phyloP scores from a whole-genome alignment of 805 yeast species.

The Saccharomycopsis vini region DNA sequence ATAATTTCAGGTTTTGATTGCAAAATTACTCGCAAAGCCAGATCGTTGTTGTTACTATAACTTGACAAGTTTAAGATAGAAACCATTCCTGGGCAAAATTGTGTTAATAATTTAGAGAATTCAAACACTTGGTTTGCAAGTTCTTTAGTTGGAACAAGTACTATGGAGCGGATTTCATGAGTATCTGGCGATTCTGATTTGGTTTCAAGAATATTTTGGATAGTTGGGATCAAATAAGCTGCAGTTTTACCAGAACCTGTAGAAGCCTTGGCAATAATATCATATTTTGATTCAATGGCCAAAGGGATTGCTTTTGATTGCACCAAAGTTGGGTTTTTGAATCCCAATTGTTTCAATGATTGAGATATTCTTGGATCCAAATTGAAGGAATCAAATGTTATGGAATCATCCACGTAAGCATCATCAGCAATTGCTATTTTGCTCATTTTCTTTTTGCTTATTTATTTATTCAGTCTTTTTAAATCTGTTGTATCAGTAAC shows the following conservation, averaged over 20 bases:
- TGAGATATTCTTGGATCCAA: constrained; percentile 78
- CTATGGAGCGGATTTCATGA: constrained; percentile 42
- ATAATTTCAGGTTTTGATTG: constrained; percentile 71
- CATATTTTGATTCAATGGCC: constrained; percentile 84
- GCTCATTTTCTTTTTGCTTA: constrained; percentile 5
- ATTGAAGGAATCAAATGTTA: constrained; percentile 65
- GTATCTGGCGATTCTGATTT: constrained; percentile 21
- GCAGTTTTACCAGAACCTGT: constrained; percentile 99
- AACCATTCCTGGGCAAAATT: constrained; percentile 62
- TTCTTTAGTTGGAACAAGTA: constrained; percentile 90
- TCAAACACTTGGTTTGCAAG: constrained; percentile 75
- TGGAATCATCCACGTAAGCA: constrained; percentile 62
- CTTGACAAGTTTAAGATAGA: constrained; percentile 52
- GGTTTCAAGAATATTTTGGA: constrained; percentile 59
- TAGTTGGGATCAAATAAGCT: constrained; percentile 90
- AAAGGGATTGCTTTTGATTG: constrained; percentile 89
- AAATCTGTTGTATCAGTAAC: too few relatives aligned
- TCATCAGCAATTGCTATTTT: constrained; percentile 42
- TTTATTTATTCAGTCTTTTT: too few relatives aligned
- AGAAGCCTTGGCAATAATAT: constrained; percentile 97
- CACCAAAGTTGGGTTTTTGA: constrained; percentile 78
- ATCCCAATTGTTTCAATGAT: constrained; percentile 74
- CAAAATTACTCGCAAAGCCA: constrained; percentile 62
- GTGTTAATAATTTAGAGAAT: constrained; percentile 58
- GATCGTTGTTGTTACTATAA: constrained; percentile 47